Conservation (phyloP, 768 basidiomycete genomes). For the Mycena alexandri region DNA sequence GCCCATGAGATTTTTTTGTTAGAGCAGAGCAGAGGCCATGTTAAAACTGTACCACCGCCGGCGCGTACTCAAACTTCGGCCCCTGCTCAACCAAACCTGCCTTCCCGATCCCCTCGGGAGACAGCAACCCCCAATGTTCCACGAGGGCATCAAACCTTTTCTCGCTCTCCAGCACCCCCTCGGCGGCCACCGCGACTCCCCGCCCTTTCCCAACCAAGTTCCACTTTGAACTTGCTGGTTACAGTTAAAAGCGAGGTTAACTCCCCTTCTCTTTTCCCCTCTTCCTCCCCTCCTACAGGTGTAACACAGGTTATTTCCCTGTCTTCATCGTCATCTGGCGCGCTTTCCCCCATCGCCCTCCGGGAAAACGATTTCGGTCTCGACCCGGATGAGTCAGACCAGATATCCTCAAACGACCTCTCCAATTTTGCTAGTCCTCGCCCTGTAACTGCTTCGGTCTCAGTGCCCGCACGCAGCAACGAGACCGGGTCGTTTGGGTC, state of each 20-base stretch:
- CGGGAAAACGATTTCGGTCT: constrained; percentile 4
- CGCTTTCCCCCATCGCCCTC: constrained; percentile 20
- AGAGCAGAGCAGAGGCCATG: constrained; percentile 46
- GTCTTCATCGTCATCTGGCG: not conserved
- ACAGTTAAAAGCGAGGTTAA: constrained; percentile 8
- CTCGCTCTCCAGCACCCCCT: not conserved
- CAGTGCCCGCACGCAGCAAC: constrained; percentile 4
- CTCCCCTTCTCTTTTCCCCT: not conserved
- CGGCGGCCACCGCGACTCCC: not conserved
- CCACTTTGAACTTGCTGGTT: not conserved
- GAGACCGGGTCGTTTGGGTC: not conserved
- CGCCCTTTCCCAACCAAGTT: constrained; percentile 1
- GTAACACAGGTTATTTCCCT: constrained; percentile 13
- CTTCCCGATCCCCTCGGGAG: not conserved
- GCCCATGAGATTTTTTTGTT: constrained; percentile 51
- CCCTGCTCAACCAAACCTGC: not conserved
- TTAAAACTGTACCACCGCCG: constrained; percentile 41
- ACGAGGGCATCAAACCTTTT: not conserved
- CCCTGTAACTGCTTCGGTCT: not conserved
- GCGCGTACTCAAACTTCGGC: not conserved
- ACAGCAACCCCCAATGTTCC: not conserved
- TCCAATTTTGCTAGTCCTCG: constrained; percentile 3
- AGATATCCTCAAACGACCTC: not conserved
- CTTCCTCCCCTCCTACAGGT: constrained; percentile 18
- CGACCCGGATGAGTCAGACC: not conserved